phyloP scores from a whole-genome alignment of 305 asterid genomes.

The Solanum chacoense region DNA sequence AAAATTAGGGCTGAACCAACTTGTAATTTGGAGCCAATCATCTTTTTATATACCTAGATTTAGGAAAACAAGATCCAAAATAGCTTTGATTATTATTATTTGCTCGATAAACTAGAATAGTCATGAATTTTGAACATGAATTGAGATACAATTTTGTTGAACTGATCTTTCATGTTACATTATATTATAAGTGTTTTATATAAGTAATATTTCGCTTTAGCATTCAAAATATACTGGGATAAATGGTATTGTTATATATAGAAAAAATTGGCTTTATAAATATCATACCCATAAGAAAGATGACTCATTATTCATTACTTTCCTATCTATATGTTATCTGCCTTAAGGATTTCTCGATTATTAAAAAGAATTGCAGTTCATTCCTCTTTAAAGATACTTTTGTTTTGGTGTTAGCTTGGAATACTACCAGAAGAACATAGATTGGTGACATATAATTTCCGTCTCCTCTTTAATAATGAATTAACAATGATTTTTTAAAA shows the following conservation, averaged over 20 bases:
- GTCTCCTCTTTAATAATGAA: background rate
- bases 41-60: background rate
- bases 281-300: background rate
- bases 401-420: background rate
- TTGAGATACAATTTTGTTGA: background rate
- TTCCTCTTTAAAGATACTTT: background rate
- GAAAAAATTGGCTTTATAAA: background rate
- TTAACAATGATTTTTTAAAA: background rate
- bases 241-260: too few species aligned
- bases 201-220: background rate
- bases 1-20: background rate
- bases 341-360: background rate
- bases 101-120: background rate
- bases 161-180: background rate
- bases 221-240: too few species aligned
- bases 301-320: background rate
- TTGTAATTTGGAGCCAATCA: background rate
- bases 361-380: background rate
- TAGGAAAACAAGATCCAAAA: background rate
- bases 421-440: background rate
- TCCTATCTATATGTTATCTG: background rate
- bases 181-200: background rate
- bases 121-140: background rate
- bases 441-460: background rate
- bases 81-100: background rate